Base-by-base conservation (phyloP, 1,139 yeast genomes). In the Candida anutae region DNA sequence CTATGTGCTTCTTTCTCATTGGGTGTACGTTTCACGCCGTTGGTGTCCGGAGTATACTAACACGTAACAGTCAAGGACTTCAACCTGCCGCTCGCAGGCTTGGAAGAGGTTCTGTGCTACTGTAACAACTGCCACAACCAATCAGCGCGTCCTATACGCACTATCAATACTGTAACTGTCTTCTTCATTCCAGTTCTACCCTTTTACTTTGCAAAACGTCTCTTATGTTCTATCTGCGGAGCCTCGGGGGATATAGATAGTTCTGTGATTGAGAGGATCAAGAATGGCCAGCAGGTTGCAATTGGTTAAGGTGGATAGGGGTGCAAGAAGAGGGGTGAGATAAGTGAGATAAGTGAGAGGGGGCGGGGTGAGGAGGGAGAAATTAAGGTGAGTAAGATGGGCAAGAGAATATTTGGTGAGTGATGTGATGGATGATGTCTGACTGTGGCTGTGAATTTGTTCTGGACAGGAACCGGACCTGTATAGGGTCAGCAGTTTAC, bases 131-230 rank as follows among this genome's bases (percentile, higher is more conserved):
- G 72, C 34, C 71, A 65, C 38, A 65, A 65, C 40, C 66, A 62
- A 32, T 54, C 67, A 15, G 72, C 67, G 2, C 55, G 52, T 42
- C 63, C 70, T 1, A 50, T 59, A 6, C 50, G 65, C 28, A 51
- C 68, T 13, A 60, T 59, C 36, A 62, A 62, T 36, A 49, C 61
- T 38, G 53, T 65, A n/a, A 65, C 71, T 0, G 35, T 65, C 16
- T 65, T 65, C 38, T 64, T 65, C 45, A 55, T 65, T 23, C 72
- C 72, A 2, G 53, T 65, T 12, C 38, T 65, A 16, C 72, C 72
- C 15, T 64, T 62, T 37, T 58, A 58, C 36, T 62, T 46, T 34
- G 31, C 50, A 23, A 65, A 65, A 34, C 37, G 62, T 28, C 46
- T 65, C 30, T 57, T 53, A 38, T 65, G 72, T 34, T 47, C 58